Base-by-base conservation (phyloP, 2,329 filamentous ascomycete genomes). In the Phyllosticta ampelicida region DNA sequence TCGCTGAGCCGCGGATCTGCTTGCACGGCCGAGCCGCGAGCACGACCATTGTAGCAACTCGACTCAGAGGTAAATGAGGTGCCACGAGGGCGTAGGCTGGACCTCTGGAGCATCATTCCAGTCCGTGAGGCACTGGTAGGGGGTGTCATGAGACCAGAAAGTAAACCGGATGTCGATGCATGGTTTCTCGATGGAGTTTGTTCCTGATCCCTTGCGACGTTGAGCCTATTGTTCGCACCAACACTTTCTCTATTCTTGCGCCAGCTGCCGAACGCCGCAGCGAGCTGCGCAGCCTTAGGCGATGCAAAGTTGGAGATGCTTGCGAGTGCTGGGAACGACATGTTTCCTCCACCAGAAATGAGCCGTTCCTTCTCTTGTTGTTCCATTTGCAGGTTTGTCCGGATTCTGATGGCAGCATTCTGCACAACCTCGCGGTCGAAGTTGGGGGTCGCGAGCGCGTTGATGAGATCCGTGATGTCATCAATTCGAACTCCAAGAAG, bases 251-350 rank as follows among this genome's bases (percentile, higher is more conserved):
- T 73, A 21, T 80, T 82, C 69, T 87, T 92, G 55, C 91, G 86
- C 92, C 92, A 96, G 71, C 86, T 96, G 52, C 90, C 91, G 83
- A 91, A 95, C n/a, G 90, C 92, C n/a, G 90, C 90, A n/a, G 90
- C 89, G 21, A 96, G 87, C 68, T 95, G 86, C 5, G 89, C 89
- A 16, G 95, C 86, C 29, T 90, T 85, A 3, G 91, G 92, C 1
- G 89, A 87, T 10, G 89, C 86, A 62, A 91, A 84, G 63, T 83
- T 84, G 52, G 91, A 85, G 29, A 89, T 82, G 52, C 86, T 86
- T 1, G 89, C 86, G 49, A 96, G 81, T 48, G 87, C 89, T 4
- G 89, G 87, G 64, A 94, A 78, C 56, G 78, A 82, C 60, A 76
- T 71, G 19, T 20, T 20, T 1, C 19, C 49, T 19, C 78, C 74